phyloP scores from a whole-genome alignment of 2,329 filamentous ascomycete genomes.

The Cadophora sp. region DNA sequence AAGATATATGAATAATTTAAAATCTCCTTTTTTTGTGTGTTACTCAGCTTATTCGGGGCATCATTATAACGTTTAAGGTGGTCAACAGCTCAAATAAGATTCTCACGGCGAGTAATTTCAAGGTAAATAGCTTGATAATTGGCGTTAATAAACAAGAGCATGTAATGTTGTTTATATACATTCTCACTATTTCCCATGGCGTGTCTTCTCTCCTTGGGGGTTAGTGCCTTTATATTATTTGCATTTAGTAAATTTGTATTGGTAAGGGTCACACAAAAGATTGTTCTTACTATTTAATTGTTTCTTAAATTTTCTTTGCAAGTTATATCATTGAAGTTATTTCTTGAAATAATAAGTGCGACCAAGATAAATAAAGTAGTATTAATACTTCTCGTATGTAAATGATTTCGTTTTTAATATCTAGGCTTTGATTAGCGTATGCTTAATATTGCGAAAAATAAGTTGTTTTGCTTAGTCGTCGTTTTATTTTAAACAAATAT shows the following conservation, averaged over 20 bases:
- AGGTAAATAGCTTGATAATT: constrained; percentile 37
- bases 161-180: constrained; percentile 35
- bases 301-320: constrained; percentile 37
- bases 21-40: too few relatives aligned
- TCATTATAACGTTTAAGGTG: too few relatives aligned
- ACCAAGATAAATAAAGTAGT: constrained; percentile 46
- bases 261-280: neutral
- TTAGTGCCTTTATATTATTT: constrained; percentile 27
- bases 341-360: constrained; percentile 40
- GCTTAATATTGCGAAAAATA: constrained; percentile 38
- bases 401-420: constrained; percentile 42
- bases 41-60: too few relatives aligned
- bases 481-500: constrained; percentile 20
- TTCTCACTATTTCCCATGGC: constrained; percentile 33
- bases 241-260: constrained; percentile 20
- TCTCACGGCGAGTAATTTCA: constrained; percentile 27
- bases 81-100: too few relatives aligned
- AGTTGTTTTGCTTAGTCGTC: constrained; percentile 32
- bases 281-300: constrained; percentile 38
- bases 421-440: constrained; percentile 26
- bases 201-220: constrained; percentile 34
- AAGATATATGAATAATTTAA: too few relatives aligned
- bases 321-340: constrained; percentile 39
- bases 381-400: constrained; percentile 51
- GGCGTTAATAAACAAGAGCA: constrained; percentile 33